Evolutionary conservation across 164 flowering plant species (phyloP).

Genomic region (Stephania cephalantha): DNA sequence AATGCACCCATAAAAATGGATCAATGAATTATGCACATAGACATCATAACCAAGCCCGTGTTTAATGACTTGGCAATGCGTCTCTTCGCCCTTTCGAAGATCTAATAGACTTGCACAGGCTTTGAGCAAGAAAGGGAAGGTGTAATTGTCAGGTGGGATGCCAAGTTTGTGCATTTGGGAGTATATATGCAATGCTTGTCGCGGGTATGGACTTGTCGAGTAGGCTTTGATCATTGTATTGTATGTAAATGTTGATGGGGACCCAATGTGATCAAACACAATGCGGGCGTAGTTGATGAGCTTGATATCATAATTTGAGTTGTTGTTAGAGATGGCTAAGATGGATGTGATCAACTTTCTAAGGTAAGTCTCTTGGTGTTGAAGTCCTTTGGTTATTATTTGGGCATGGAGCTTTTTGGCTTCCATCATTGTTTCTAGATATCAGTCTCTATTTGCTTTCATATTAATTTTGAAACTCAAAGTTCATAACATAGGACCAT

Average conservation of each 20-base stretch:
- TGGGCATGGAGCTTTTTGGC: constrained; percentile 24
- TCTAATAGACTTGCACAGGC: constrained; percentile 21
- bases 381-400: constrained; percentile 20
- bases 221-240: constrained; percentile 28
- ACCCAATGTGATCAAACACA: constrained; percentile 15
- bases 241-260: constrained; percentile 22
- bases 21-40: constrained; percentile 26
- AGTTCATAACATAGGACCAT: too few relatives aligned
- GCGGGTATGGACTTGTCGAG: constrained; percentile 16
- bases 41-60: constrained; percentile 19
- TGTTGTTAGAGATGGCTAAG: constrained; percentile 12
- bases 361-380: constrained; percentile 18
- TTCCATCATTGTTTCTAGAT: constrained; percentile 14
- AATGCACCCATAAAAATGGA: constrained; percentile 24
- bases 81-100: constrained; percentile 17
- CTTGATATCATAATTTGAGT: constrained; percentile 10
- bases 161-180: constrained; percentile 18
- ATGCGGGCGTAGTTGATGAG: constrained; percentile 18
- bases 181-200: constrained; percentile 17
- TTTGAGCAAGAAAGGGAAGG: constrained; percentile 31
- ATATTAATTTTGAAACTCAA: too few relatives aligned
- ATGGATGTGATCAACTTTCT: constrained; percentile 22
- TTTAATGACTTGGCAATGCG: constrained; percentile 22
- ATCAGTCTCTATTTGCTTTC: too few relatives aligned
- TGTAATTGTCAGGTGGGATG: constrained; percentile 22